A percentile compares a stretch with the other conserved stretches of the same genome.
These are phyloP conservation scores for Clitocybe nebularis DNA, from an alignment of 1,284 basidiomycete species.

Conservation along the genomic window DNA sequence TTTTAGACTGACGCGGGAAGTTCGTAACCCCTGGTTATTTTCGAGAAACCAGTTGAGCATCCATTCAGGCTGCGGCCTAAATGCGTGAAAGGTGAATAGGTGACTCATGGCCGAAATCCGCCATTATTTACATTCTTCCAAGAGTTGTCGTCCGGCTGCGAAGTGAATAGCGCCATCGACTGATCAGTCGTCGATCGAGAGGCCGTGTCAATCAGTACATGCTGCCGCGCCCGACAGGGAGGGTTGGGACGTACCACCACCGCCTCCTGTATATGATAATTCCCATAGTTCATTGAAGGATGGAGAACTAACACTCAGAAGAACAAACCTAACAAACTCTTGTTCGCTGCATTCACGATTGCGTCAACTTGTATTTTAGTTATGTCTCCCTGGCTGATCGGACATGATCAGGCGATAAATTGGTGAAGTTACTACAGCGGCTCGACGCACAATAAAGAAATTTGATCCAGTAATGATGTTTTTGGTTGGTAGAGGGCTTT, in stretches of 20 bases:
- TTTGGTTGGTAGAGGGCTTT: constrained; percentile 33
- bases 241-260: constrained; percentile 59
- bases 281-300: neutral
- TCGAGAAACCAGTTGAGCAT: constrained; percentile 79
- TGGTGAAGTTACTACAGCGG: neutral
- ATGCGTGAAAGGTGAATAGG: constrained; percentile 1
- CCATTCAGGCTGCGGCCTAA: constrained; percentile 67
- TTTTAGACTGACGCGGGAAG: constrained; percentile 59
- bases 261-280: constrained; percentile 46
- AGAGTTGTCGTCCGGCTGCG: constrained; percentile 74
- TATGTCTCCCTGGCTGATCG: constrained; percentile 70
- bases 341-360: constrained; percentile 89
- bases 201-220: neutral
- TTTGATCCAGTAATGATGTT: constrained; percentile 39
- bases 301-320: neutral
- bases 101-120: neutral
- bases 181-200: constrained; percentile 22
- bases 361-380: constrained; percentile 69
- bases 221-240: no score
- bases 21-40: constrained; percentile 74
- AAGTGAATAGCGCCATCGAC: constrained; percentile 86
- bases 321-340: constrained; percentile 62
- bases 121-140: constrained; percentile 64
- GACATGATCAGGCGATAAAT: neutral
- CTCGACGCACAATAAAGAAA: constrained; percentile 58